Evolutionary conservation across 2,329 filamentous ascomycete species (phyloP).

Genomic region (Diaporthe sp.): DNA sequence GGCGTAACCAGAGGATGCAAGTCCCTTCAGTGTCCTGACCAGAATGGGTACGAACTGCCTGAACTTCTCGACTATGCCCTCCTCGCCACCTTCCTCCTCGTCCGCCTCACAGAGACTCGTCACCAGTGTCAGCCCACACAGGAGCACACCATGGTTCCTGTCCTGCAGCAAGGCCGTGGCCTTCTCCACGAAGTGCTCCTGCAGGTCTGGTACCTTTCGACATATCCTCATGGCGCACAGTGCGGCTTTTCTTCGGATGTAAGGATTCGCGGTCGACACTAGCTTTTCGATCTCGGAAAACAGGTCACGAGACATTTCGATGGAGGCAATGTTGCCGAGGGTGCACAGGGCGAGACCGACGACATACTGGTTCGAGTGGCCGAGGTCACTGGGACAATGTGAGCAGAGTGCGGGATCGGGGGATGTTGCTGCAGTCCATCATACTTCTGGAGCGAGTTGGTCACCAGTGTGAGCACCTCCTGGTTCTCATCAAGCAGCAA

Average conservation of each 20-base stretch:
- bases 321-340: slow-evolving; percentile 95
- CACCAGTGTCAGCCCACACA: slow-evolving; percentile 92
- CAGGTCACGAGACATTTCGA: slow-evolving; percentile 98
- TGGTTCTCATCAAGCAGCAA: slow-evolving; percentile 97
- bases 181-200: slow-evolving; percentile 98
- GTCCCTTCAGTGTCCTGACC: slow-evolving; percentile 89
- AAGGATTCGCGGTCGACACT: slow-evolving; percentile 94
- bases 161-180: slow-evolving; percentile 89
- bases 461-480: slow-evolving; percentile 95
- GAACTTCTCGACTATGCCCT: slow-evolving; percentile 91
- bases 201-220: slow-evolving; percentile 95
- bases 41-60: slow-evolving; percentile 85
- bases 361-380: slow-evolving; percentile 98
- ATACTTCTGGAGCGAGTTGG: slow-evolving; percentile 97
- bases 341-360: slow-evolving; percentile 97
- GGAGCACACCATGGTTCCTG: slow-evolving; percentile 93
- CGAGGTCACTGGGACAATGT: slow-evolving; percentile 78
- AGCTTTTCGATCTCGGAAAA: slow-evolving; percentile 96
- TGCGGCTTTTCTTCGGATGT: slow-evolving; percentile 95
- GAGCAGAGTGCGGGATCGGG: slow-evolving; percentile 45
- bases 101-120: slow-evolving; percentile 95
- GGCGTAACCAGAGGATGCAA: slow-evolving; percentile 95
- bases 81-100: slow-evolving; percentile 90
- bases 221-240: slow-evolving; percentile 99
- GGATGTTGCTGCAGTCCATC: slow-evolving; percentile 41